phyloP scores from a whole-genome alignment of 306 rosid genomes.

The Casuarina equisetifolia region DNA sequence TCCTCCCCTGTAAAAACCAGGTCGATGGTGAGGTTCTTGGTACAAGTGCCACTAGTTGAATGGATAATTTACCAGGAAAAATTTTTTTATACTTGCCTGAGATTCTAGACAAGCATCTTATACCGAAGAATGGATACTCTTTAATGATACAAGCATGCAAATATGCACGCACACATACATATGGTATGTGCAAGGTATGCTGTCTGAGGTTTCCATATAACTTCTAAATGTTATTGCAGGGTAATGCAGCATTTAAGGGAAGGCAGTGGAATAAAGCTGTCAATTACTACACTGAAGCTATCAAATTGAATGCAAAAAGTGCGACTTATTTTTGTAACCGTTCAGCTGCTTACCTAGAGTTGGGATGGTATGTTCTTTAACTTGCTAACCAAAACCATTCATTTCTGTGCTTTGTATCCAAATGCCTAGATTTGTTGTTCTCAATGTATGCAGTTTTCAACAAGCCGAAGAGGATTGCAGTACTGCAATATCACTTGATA shows the following conservation, averaged over 20 bases:
- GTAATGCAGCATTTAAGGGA: constrained; percentile 83
- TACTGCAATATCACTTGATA: constrained; percentile 66
- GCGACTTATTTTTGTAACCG: constrained; percentile 80
- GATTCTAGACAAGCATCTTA: not conserved
- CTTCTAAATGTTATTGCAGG: constrained; percentile 45
- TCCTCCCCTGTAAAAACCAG: not conserved
- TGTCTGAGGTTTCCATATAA: not conserved
- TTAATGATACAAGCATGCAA: not conserved
- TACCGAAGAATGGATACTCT: not conserved
- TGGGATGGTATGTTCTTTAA: constrained; percentile 64
- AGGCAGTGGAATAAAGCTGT: constrained; percentile 76
- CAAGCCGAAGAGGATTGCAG: constrained; percentile 91
- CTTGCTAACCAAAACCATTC: constrained; percentile 15
- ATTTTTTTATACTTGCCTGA: not conserved
- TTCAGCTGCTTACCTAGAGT: constrained; percentile 81
- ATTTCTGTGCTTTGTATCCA: constrained; percentile 20
- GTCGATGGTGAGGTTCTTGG: not conserved
- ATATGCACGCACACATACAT: not conserved
- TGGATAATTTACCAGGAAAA: not conserved
- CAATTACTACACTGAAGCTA: constrained; percentile 71
- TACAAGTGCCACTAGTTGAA: not conserved
- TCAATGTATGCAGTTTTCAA: constrained; percentile 67
- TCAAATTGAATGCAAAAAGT: constrained; percentile 54
- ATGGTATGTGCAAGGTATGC: not conserved
- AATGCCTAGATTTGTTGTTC: constrained; percentile 2